Evolutionary conservation across 1,284 basidiomycete genomes (phyloP), one percentile per base, ranked within the genome.

Genomic region (Rhodotorula sp.): DNA sequence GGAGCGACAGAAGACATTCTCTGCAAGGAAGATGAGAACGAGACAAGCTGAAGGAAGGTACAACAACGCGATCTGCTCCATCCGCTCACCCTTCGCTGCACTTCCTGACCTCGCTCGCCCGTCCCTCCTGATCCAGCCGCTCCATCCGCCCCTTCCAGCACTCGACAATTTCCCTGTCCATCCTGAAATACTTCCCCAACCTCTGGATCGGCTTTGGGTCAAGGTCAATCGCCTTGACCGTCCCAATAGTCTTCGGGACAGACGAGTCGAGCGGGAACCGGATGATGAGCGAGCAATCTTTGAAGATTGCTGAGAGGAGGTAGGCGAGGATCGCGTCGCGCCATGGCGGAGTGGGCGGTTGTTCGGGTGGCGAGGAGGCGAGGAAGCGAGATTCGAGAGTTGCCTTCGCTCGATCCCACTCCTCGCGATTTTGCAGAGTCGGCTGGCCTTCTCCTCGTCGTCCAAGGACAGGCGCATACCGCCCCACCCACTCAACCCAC

Each of bases 221-320:
- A 56, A 95, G 83, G 79, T 97, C 94, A 74, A 97, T 91, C 46
- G 92, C 81, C 44, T 86, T 88, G 51, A 90, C 84, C 27, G 81
- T 81, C 7, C 70, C 74, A 44, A 30, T 19, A 4, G 5, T 22
- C 1, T 24, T 24, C 30, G 27, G 10, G 13, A 5, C 19, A 19
- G 53, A 15, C 29, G 53, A 29, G 27, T 24, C 58, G 24, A 36
- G 32, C 3, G 34, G 29, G 54, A 81, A 68, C 2, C 81, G 85
- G 51, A 94, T 77, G 72, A 97, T 90, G 66, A 97, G 80, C 3
- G 92, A 95, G 80, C 94, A 97, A 80, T 98, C 94, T 80, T 97
- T 98, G 85, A 97, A 93, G 19, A 90, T 90, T n/a, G 91, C 90
- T 15, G 91, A 91, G 57, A 97, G 86, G 46, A 92, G 82, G 79